Base-by-base conservation (phyloP, 106 monocot species). In the Apostasia shenzhenica region DNA sequence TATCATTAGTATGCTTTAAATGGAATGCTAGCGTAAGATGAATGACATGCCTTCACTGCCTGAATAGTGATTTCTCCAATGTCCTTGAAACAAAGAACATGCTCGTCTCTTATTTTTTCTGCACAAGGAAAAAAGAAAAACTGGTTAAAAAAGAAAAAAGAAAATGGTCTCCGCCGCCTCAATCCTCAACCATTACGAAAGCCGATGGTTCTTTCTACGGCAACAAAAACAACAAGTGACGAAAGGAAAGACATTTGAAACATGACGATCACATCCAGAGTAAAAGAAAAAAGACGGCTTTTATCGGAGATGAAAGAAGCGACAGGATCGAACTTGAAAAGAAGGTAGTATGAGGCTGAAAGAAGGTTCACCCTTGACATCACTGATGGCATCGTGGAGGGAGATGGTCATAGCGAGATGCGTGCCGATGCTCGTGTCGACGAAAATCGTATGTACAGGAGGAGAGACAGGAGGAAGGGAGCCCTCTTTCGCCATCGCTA, bases 51-150 rank as follows among this genome's bases (percentile, higher is more conserved):
- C 65, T 65, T 65, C 26, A 65, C 48, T 48, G 65, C 48, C 48
- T 47, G 14, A 65, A 65, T 38, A 48, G 48, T 2, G 47, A 65
- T 65, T 14, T 65, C 65, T 5, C 65, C 65, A 8, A 65, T 48
- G 26, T 49, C 65, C 65, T 65, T 46, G 48, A 65, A 65, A 37
- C 65, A 65, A 65, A 65, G 6, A 65, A 48, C 65, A 49, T 65
- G 65, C 2, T 65, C 65, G 1, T 6, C 65, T 49, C 3, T n/a
- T 48, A 65, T 65, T 26, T 26, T 26, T 26, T 26, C 26, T 26
- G 26, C 26, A 26, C 26, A 26, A 26, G 26, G 26, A 26, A 26
- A 26, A 26, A 26, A 26, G 26, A 26, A 26, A 26, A 26, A 26
- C 26, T 26, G 26, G 26, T 26, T 26, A 26, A 26, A 26, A 26